Base-by-base conservation (phyloP, 78 protist genomes). In the Emiliania huxleyi region DNA sequence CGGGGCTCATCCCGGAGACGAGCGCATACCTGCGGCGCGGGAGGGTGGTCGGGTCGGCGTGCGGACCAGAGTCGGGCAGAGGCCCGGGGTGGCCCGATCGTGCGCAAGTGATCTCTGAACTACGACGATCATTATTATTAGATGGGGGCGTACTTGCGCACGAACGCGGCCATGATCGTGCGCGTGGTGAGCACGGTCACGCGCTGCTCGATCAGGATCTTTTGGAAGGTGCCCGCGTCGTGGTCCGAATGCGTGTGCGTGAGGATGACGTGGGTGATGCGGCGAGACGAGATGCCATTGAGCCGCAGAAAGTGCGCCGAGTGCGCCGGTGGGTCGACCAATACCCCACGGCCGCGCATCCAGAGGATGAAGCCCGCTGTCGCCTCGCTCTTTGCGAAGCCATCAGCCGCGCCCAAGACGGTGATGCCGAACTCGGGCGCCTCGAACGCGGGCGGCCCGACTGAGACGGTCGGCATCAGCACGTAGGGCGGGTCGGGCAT, bases 181-280 rank as follows among this genome's bases (percentile, higher is more conserved):
- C 93, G 94, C 75, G 97, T 96, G 0, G 97, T 94, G 79, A 96
- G 95, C 26, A 96, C 95, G 18, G 95, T 92, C 26, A 96, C 75
- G 62, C 95, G 95, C 38, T 90, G 91, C 94, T 96, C 96, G 43
- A 92, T 93, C 48, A 95, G 19, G 4, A 73, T 73, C 85, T 91
- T 91, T 84, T 96, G 97, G 77, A 96, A 94, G 18, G 97, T 94
- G 23, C 97, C 97, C 26, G 96, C 88, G 93, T 96, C 97, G 94
- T 96, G 97, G 85, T 96, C 97, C 3, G 97, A 96, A 84, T 96
- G 97, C 40, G 96, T 94, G 92, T 96, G 97, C 45, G 96, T 94
- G 43, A 96, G 87, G n/a, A 96, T 96, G 29, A 85, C 90, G 84
- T 91, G 93, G 71, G 93, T 95, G 12, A 96, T 90, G 46, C 84